A percentile compares a stretch with the other conserved stretches of the same genome.
Conservation (phyloP, 495 filamentous ascomycete species). For the Daldinia vernicosa region DNA sequence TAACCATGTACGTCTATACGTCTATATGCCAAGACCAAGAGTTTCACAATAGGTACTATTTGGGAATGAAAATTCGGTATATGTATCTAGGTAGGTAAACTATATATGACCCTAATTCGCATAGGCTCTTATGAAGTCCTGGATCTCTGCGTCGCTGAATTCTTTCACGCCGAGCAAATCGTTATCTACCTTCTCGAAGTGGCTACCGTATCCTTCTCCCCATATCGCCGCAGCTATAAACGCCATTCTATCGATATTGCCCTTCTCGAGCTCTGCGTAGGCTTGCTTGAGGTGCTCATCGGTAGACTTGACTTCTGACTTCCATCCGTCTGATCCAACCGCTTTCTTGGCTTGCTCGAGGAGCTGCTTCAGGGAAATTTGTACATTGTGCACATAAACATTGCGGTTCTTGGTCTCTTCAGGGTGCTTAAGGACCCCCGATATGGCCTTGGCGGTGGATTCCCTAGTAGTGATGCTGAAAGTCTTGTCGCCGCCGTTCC, state of each 20-base stretch:
- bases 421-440: slow-evolving; percentile 53
- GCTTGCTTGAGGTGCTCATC: slow-evolving; percentile 44
- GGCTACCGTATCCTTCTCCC: slow-evolving; percentile 53
- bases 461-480: slow-evolving; percentile 55
- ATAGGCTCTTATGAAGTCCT: slow-evolving; percentile 4
- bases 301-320: slow-evolving; percentile 14
- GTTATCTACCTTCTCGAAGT: slow-evolving; percentile 40
- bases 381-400: slow-evolving; percentile 52
- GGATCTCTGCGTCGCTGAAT: slow-evolving; percentile 37
- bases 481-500: slow-evolving; percentile 55
- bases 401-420: slow-evolving; percentile 59
- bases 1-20: background rate
- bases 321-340: slow-evolving; percentile 47
- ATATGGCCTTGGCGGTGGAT: slow-evolving; percentile 53
- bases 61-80: background rate
- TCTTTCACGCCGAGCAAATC: slow-evolving; percentile 44
- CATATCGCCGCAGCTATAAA: slow-evolving; percentile 49
- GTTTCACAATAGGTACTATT: too few species aligned
- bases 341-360: slow-evolving; percentile 54
- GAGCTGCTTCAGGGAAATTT: slow-evolving; percentile 56
- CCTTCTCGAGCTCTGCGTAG: slow-evolving; percentile 46
- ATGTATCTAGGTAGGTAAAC: background rate
- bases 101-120: slow-evolving; percentile 9
- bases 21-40: background rate
- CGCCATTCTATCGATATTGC: slow-evolving; percentile 31